These are phyloP conservation scores for Penicillium cataractarum DNA, from an alignment of 495 filamentous ascomycete genomes.

Conservation along the genomic window DNA sequence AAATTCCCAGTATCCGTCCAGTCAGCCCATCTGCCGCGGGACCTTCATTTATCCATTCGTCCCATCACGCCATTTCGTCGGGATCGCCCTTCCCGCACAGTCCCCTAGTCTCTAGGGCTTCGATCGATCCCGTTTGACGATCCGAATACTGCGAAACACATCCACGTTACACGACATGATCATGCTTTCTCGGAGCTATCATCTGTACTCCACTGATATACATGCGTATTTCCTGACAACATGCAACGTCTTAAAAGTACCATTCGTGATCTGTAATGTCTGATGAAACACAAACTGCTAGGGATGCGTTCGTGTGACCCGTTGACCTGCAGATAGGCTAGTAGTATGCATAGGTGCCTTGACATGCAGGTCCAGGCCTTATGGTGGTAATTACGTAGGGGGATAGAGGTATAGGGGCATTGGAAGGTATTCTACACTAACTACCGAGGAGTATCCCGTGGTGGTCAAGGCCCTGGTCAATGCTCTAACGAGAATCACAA, in stretches of 20 bases:
- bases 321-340: background rate
- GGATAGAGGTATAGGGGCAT: background rate
- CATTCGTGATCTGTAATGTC: background rate
- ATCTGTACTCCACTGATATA: background rate
- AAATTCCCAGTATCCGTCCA: background rate
- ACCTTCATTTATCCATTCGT: constrained; percentile 14
- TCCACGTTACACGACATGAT: constrained; percentile 22
- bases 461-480: background rate
- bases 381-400: background rate
- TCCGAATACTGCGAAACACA: constrained; percentile 26
- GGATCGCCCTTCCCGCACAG: constrained; percentile 28
- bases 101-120: background rate
- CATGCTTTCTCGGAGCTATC: background rate
- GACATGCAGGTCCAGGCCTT: background rate
- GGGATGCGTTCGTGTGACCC: constrained; percentile 3
- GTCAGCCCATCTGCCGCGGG: background rate
- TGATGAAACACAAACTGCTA: background rate
- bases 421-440: background rate
- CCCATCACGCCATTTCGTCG: constrained; percentile 33
- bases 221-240: background rate
- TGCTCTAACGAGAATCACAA: background rate
- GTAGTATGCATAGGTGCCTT: background rate
- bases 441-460: background rate
- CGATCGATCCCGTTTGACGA: constrained; percentile 23
- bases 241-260: background rate